These are phyloP conservation scores for Solanum gandarillasii DNA, from an alignment of 257 asterid genomes.

Conservation along the genomic window DNA sequence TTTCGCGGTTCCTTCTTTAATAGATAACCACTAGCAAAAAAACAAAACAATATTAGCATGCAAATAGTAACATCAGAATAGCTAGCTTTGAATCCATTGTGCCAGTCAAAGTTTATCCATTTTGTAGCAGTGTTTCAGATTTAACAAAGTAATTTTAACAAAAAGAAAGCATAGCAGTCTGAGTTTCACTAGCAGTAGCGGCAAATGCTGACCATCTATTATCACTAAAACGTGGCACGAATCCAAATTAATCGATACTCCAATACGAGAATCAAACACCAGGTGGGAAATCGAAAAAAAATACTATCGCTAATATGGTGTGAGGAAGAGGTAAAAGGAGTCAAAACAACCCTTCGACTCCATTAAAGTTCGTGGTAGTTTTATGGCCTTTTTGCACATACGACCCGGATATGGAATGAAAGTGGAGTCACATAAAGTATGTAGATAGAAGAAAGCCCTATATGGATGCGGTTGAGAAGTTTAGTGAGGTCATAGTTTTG, in stretches of 20 bases:
- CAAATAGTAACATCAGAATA: not conserved
- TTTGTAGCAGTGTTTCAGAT: not conserved
- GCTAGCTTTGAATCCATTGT: not conserved
- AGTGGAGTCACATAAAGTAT: not conserved
- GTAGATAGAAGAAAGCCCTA: not conserved
- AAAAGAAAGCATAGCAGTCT: not conserved
- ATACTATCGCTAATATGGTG: not conserved
- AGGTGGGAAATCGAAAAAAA: not conserved
- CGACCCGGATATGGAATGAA: not conserved
- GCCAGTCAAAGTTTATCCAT: not conserved
- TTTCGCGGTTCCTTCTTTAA: too few species aligned
- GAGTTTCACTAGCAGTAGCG: not conserved
- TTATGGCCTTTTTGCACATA: not conserved
- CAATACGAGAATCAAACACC: not conserved
- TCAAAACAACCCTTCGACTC: too few species aligned
- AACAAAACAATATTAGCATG: not conserved
- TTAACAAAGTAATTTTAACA: not conserved
- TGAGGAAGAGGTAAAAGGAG: not conserved
- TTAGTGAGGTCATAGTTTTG: too few species aligned
- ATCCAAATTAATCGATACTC: not conserved
- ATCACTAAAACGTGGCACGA: not conserved
- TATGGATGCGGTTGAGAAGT: not conserved
- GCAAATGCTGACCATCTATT: not conserved
- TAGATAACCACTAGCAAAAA: not conserved
- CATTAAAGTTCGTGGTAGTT: too few species aligned